Evolutionary conservation across 2,329 filamentous ascomycete species (phyloP), one percentile per base, ranked within the genome.

Genomic region (Colletotrichum godetiae): DNA sequence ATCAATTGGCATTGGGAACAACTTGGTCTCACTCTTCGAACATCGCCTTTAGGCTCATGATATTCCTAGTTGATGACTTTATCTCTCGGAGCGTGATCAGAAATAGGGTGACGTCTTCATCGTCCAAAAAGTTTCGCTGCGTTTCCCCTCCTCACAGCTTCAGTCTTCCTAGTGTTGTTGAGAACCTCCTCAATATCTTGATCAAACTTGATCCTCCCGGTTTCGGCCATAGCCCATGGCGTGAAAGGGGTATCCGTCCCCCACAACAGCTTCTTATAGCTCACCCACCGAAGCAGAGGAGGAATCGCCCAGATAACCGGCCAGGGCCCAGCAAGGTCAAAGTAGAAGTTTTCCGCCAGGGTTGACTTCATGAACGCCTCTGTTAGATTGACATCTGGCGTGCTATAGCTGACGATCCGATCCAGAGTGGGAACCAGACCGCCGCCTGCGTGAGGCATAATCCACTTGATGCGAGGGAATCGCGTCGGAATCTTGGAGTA

Each of bases 361-460:
- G 70, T 75, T 1, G 58, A 69, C 13, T 67, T 76, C 57, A 79
- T 29, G 1, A 46, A 61, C 1, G 90, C 87, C 4, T 74, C 76
- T 1, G 77, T 80, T 2, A 75, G 49, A 22, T 73, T 78, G 12
- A 59, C 22, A 19, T 64, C 65, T 0, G 69, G 66, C 11, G 29
- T 10, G 19, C 59, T 69, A 24, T 27, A 64, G 24, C 22, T 66
- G 13, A 63, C 10, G 4, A 72, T 57, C 3, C 78, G 69, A 7
- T 79, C 78, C 0, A 79, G 22, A 0, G 77, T 78, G 3, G 78
- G 76, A 2, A 79, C 58, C 3, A 79, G 74, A 1, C 71, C 78
- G 8, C 78, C 78, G 0, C 78, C 77, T 11, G 75, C 78, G 22
- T 79, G 78, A 0, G 78, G 76, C 6, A 79, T 76, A 13, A 79